Conservation (phyloP, 371 early-diverging fungal species). For the Agmasoma carcini region DNA sequence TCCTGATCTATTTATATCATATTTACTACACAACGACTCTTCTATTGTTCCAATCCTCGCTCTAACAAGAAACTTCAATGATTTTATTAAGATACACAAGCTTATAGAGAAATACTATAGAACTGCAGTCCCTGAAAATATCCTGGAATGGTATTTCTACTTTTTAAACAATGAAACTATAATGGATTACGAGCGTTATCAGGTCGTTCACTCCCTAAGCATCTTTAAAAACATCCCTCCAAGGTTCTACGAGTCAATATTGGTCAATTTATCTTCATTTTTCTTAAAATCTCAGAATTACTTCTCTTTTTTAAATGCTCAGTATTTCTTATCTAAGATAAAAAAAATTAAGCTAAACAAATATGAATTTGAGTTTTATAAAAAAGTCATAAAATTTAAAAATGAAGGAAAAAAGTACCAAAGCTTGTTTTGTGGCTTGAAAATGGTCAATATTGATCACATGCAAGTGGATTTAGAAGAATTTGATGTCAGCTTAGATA, state of each 20-base stretch:
- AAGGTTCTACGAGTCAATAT: not conserved
- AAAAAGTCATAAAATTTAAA: constrained; percentile 3
- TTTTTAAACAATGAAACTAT: too few species aligned
- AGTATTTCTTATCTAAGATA: not conserved
- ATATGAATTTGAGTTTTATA: constrained; percentile 1
- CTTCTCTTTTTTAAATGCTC: constrained; percentile 2
- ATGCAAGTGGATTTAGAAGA: not conserved
- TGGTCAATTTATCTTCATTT: not conserved
- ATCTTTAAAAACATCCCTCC: too few species aligned
- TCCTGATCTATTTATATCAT: too few species aligned
- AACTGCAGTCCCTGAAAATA: too few species aligned
- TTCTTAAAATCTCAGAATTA: constrained; percentile 2
- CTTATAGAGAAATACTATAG: too few species aligned
- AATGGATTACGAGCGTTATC: not conserved
- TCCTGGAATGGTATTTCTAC: too few species aligned
- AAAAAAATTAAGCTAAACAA: not conserved
- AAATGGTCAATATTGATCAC: not conserved
- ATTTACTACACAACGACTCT: too few species aligned
- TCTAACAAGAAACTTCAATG: too few species aligned
- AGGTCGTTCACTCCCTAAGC: not conserved
- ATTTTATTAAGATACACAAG: too few species aligned
- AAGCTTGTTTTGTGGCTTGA: constrained; percentile 12
- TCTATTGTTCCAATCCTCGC: too few species aligned
- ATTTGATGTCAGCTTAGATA: not conserved
- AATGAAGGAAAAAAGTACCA: constrained; percentile 17